Conservation (phyloP, 805 yeast genomes). For the Cyberlindnera maclurae region DNA sequence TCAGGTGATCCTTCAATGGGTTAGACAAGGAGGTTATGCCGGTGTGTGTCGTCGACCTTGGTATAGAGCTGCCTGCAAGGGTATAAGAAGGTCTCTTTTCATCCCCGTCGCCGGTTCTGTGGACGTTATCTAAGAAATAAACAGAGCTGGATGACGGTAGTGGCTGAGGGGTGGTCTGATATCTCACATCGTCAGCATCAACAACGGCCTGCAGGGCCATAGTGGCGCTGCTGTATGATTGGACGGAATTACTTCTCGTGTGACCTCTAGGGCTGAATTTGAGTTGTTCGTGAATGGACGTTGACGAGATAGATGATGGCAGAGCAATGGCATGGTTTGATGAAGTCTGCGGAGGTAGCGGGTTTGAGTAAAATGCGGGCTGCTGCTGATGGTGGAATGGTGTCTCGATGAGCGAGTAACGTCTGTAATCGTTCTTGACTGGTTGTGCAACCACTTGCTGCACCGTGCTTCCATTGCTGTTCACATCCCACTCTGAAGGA, state of each 20-base stretch:
- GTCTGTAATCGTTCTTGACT: conserved; percentile 22
- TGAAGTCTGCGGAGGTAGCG: conserved; percentile 65
- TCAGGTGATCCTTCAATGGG: conserved; percentile 5
- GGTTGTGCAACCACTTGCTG: conserved; percentile 14
- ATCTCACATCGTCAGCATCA: conserved; percentile 43
- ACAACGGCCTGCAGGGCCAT: conserved; percentile 68
- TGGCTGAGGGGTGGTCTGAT: conserved; percentile 6
- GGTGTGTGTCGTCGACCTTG: conserved; percentile 31
- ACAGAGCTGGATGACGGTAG: conserved; percentile 1
- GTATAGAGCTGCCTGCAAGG: conserved; percentile 10
- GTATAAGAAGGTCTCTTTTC: conserved; percentile 5
- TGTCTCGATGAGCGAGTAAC: conserved; percentile 40
- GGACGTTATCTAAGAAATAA: background rate
- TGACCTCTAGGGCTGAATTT: conserved; percentile 23
- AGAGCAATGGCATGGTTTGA: conserved; percentile 51
- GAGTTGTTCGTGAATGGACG: conserved; percentile 20
- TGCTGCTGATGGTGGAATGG: conserved; percentile 28
- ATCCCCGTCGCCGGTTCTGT: conserved; percentile 11
- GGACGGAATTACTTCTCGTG: conserved; percentile 32
- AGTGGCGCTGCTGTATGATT: conserved; percentile 49
- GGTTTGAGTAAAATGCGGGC: conserved; percentile 37
- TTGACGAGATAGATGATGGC: conserved; percentile 32
- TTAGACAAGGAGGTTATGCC: conserved; percentile 18
- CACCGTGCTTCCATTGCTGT: conserved; percentile 29
- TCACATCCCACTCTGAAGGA: conserved; percentile 83